A percentile compares a stretch with the other conserved stretches of the same genome.
These are phyloP conservation scores for Corchorus capsularis DNA, from an alignment of 345 rosid species.

Conservation along the genomic window DNA sequence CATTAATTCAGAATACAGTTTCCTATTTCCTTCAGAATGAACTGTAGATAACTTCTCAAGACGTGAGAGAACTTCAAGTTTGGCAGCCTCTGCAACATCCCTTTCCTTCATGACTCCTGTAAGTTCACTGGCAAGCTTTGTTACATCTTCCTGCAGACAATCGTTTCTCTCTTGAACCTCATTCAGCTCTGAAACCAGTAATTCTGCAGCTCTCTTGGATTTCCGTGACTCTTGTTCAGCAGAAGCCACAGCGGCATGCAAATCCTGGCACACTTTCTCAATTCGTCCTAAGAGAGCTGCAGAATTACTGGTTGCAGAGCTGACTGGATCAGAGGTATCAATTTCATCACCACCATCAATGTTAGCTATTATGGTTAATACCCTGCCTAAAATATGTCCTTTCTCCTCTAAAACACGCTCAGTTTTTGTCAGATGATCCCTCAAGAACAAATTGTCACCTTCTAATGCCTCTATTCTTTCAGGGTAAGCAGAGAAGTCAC, in stretches of 20 bases:
- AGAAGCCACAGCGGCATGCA: constrained; percentile 56
- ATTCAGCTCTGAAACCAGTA: constrained; percentile 82
- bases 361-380: constrained; percentile 48
- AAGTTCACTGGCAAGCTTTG: constrained; percentile 49
- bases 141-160: constrained; percentile 72
- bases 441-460: constrained; percentile 61
- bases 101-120: constrained; percentile 51
- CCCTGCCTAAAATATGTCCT: constrained; percentile 46
- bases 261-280: constrained; percentile 49
- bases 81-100: constrained; percentile 64
- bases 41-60: constrained; percentile 49
- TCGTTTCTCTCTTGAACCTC: constrained; percentile 98
- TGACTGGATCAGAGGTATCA: constrained; percentile 50
- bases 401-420: constrained; percentile 62
- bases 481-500: constrained; percentile 54
- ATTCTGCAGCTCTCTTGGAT: constrained; percentile 87
- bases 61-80: constrained; percentile 54
- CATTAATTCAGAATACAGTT: constrained; percentile 48
- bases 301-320: no score
- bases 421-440: constrained; percentile 59
- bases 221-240: constrained; percentile 73
- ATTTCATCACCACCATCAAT: constrained; percentile 64
- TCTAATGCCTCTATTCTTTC: constrained; percentile 56
- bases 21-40: constrained; percentile 51
- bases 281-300: constrained; percentile 39